Evolutionary conservation across 129 eudicot species (phyloP).

Genomic region (Helianthus tuberosus): DNA sequence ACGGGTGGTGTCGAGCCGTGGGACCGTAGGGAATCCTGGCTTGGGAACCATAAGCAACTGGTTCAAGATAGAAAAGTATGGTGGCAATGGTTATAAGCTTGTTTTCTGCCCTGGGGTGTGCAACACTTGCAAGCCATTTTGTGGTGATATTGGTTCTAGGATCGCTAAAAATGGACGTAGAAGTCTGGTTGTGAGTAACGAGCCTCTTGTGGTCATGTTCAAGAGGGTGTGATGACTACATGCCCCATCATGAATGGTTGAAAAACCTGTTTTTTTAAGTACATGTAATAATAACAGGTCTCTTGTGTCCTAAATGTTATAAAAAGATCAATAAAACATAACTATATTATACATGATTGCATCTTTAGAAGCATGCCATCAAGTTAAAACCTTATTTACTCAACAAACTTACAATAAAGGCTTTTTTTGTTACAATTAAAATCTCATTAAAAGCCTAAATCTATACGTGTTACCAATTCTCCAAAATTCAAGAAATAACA

Average conservation of each 20-base stretch:
- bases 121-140: constrained; percentile 35
- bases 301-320: neutral
- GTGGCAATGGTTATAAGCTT: constrained; percentile 37
- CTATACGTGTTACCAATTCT: neutral
- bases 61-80: constrained; percentile 54
- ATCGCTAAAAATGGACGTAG: constrained; percentile 35
- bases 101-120: constrained; percentile 52
- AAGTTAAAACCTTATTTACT: neutral
- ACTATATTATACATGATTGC: neutral
- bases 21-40: constrained; percentile 47
- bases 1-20: constrained; percentile 31
- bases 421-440: no score
- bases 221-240: constrained; percentile 24
- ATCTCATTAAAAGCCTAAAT: no score
- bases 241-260: neutral
- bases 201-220: constrained; percentile 43
- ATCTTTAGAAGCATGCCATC: constrained; percentile 1
- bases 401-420: neutral
- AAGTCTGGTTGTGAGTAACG: constrained; percentile 36
- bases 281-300: neutral
- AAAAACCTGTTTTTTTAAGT: neutral
- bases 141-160: constrained; percentile 45
- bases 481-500: no score
- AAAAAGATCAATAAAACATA: neutral
- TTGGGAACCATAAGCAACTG: constrained; percentile 40